A percentile compares a stretch with the other conserved stretches of the same genome.
Conservation (phyloP, 2,329 filamentous ascomycete genomes). For the Fusarium sp. region DNA sequence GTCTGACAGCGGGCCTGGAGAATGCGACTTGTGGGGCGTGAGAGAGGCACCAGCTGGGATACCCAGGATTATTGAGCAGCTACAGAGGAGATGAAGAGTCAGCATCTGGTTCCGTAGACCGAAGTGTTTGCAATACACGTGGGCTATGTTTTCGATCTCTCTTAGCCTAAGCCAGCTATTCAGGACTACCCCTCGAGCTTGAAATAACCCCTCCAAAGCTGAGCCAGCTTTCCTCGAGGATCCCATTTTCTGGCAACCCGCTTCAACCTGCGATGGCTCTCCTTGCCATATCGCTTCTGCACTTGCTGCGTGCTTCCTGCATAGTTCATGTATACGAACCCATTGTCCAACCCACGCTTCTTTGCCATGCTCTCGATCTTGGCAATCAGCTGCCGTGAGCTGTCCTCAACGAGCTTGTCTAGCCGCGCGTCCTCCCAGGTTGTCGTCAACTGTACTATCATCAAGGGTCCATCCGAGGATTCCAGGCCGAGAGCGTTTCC, state of each 20-base stretch:
- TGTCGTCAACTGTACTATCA: constrained; percentile 14
- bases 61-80: background rate
- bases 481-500: constrained; percentile 11
- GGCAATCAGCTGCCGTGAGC: background rate
- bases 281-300: constrained; percentile 6
- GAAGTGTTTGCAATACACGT: background rate
- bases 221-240: constrained; percentile 4
- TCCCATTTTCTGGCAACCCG: constrained; percentile 15
- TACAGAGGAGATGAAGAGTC: background rate
- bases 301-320: constrained; percentile 18
- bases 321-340: constrained; percentile 30
- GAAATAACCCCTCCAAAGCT: constrained; percentile 16
- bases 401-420: constrained; percentile 2
- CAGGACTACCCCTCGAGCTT: constrained; percentile 40
- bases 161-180: background rate
- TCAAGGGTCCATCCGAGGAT: constrained; percentile 1
- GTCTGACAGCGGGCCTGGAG: background rate
- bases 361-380: background rate
- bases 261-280: constrained; percentile 13
- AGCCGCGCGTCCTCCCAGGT: constrained; percentile 3
- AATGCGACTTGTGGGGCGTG: background rate
- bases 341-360: background rate
- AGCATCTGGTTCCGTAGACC: background rate
- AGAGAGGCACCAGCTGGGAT: background rate
- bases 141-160: background rate